phyloP scores from a whole-genome alignment of 2,329 filamentous ascomycete genomes.

The Penicillium polonicum region DNA sequence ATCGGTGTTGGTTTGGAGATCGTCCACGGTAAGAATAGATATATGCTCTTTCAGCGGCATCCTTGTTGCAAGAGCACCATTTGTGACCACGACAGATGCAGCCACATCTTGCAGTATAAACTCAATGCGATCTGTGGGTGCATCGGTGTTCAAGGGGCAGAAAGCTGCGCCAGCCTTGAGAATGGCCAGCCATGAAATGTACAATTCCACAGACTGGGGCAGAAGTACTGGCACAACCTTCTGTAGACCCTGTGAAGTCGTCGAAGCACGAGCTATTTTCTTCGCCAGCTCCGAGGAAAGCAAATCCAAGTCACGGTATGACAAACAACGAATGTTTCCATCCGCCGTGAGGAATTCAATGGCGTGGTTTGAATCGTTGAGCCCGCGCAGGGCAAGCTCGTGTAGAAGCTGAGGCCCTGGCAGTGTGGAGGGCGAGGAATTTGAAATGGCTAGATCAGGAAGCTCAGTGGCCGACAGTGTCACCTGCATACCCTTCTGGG shows the following conservation, averaged over 20 bases:
- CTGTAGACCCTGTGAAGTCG: conserved; percentile 3
- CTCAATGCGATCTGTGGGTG: conserved; percentile 70
- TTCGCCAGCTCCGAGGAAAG: conserved; percentile 57
- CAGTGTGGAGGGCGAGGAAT: conserved; percentile 53
- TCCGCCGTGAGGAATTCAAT: conserved; percentile 62
- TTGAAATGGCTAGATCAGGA: conserved; percentile 56
- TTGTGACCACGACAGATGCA: conserved; percentile 68
- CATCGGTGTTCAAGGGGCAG: conserved; percentile 77
- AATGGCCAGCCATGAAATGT: conserved; percentile 73
- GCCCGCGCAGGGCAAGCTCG: conserved; percentile 57
- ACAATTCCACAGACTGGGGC: conserved; percentile 73
- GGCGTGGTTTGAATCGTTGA: conserved; percentile 47
- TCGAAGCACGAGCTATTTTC: conserved; percentile 43
- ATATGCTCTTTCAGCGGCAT: conserved; percentile 22
- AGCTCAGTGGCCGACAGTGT: conserved; percentile 11
- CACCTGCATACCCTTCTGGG: conserved; percentile 15
- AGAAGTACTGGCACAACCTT: conserved; percentile 71
- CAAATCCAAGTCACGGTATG: conserved; percentile 63
- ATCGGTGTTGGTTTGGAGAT: conserved; percentile 11
- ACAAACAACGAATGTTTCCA: conserved; percentile 49
- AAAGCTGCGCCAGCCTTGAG: conserved; percentile 82
- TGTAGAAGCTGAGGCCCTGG: conserved; percentile 59
- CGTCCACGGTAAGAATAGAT: conserved; percentile 25
- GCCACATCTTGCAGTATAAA: conserved; percentile 79
- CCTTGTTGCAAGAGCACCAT: conserved; percentile 29